Evolutionary conservation across 495 filamentous ascomycete genomes (phyloP).

Genomic region (Tuber indicum): DNA sequence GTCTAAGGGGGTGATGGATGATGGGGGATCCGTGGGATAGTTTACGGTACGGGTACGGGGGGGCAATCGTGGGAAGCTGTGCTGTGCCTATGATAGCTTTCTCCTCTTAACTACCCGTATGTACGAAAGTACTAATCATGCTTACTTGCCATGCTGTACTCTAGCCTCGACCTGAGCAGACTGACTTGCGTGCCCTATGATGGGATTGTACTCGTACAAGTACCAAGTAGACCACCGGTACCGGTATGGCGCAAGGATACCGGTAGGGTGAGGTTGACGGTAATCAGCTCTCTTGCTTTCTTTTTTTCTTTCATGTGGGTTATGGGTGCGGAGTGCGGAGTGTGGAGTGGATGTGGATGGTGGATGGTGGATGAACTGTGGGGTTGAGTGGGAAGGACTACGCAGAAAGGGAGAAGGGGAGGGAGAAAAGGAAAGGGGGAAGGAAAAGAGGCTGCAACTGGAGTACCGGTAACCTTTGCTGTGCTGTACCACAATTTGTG

Average conservation of each 20-base stretch:
- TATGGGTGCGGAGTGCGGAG: background rate
- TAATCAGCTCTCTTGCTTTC: background rate
- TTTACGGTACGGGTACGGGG: background rate
- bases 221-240: no score
- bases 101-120: background rate
- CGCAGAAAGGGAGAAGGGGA: background rate
- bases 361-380: background rate
- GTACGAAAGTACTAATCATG: background rate
- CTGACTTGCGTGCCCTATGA: background rate
- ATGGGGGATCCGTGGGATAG: background rate
- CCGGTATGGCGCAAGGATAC: no score
- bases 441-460: background rate
- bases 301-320: background rate
- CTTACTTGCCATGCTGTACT: background rate
- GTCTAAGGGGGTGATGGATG: background rate
- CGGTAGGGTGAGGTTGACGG: background rate
- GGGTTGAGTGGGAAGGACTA: conserved; percentile 4
- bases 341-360: background rate
- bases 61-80: background rate
- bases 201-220: no score
- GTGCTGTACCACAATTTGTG: conserved; percentile 1
- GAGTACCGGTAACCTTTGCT: background rate
- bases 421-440: background rate
- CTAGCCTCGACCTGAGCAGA: background rate
- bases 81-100: background rate